Base-by-base conservation (phyloP, 306 rosid genomes). In the Cucurbita moschata region DNA sequence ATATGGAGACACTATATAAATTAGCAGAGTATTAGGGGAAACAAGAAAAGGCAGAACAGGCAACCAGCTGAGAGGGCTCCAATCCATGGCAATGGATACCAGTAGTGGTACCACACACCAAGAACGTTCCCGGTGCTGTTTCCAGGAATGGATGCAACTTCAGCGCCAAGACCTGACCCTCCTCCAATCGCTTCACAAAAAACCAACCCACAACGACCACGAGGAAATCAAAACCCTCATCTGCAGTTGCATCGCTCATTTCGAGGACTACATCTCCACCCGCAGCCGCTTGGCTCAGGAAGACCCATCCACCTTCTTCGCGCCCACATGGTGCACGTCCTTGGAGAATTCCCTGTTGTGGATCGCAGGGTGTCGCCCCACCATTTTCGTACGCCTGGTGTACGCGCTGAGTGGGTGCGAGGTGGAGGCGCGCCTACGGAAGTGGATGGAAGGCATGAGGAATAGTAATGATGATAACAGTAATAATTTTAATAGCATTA, bases 291-390 rank as follows among this genome's bases (percentile, higher is more conserved):
- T 80, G 0, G 72, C 83, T 23, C 38, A 37, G 4, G 11, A 8
- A 0, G 55, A 61, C 71, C 66, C 62, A 21, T 71, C 78, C 0
- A 21, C 65, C 5, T 80, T 72, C 60, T 82, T 56, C 4, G 78
- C 80, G 0, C 79, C 84, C 0, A 16, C 65, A 2, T 82, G 87
- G 85, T 78, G 87, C 70, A 51, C 82, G 4, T 37, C 80, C 37
- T 76, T 83, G 65, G 88, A 80, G 50, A 82, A 79, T 55, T 72
- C 79, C 0, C 77, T 85, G 1, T 76, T 82, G 1, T 85, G 88
- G 88, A 37, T 67, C 15, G 83, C 78, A 6, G 82, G 82, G 4
- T 85, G 84, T 57, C 53, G 86, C 11, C 88, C 84, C 16, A 78
- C 88, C 59, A 26, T 74, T 15, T 85, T 59, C 40, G 47, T 80